Conservation (phyloP, 768 basidiomycete species). For the Lactifluus volemus region DNA sequence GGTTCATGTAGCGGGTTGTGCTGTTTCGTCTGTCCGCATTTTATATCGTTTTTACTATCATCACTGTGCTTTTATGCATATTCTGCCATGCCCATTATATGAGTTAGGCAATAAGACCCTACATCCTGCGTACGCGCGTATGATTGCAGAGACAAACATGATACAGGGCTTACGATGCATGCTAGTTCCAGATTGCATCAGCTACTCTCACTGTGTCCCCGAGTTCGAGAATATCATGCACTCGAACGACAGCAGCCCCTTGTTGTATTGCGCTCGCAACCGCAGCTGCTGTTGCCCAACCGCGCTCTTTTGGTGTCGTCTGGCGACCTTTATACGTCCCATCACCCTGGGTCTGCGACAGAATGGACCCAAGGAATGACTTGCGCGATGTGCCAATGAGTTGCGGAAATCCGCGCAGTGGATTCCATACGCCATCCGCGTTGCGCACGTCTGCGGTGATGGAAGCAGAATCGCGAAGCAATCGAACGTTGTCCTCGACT, state of each 20-base stretch:
- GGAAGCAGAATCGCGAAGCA: constrained; percentile 45
- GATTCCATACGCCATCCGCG: constrained; percentile 31
- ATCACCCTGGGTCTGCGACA: constrained; percentile 37
- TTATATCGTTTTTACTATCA: not conserved
- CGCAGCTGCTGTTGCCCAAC: constrained; percentile 71
- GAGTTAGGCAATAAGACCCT: constrained; percentile 3
- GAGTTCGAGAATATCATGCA: constrained; percentile 74
- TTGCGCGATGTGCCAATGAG: constrained; percentile 81
- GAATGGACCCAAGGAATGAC: constrained; percentile 67
- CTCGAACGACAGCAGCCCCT: constrained; percentile 61
- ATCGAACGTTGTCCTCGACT: constrained; percentile 57
- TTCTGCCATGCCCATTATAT: constrained; percentile 8
- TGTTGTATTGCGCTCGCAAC: constrained; percentile 70
- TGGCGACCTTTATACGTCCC: constrained; percentile 38
- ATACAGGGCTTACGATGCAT: not conserved
- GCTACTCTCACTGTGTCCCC: constrained; percentile 64
- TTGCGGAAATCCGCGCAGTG: constrained; percentile 48
- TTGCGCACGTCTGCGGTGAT: constrained; percentile 36
- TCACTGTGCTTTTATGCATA: constrained; percentile 14
- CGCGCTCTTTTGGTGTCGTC: constrained; percentile 57
- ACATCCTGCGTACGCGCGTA: not conserved
- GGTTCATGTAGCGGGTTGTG: not conserved
- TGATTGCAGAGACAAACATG: not conserved
- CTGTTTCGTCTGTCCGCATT: constrained; percentile 6
- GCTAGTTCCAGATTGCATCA: constrained; percentile 29